These are phyloP conservation scores for Solanum peruvianum DNA, from an alignment of 257 asterid genomes.

Conservation along the genomic window DNA sequence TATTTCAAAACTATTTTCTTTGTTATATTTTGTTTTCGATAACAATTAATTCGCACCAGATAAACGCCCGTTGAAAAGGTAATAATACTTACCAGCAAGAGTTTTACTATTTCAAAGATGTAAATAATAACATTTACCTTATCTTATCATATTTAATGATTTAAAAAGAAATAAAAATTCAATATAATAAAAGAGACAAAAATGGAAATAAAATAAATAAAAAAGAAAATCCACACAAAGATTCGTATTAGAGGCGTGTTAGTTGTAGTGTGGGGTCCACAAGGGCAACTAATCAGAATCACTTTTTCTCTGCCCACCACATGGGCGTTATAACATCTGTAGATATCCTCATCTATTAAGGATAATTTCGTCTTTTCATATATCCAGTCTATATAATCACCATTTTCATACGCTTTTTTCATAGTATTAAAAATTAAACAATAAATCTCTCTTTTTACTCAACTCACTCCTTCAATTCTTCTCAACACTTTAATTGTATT, in stretches of 20 bases:
- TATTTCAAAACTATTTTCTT: not conserved
- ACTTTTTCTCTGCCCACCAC: not conserved
- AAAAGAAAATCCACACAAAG: not conserved
- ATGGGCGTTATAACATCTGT: not conserved
- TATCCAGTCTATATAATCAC: not conserved
- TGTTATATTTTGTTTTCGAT: not conserved
- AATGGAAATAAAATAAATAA: not conserved
- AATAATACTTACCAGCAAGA: not conserved
- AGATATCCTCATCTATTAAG: conserved; percentile 12
- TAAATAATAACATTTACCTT: not conserved
- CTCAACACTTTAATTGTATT: not conserved
- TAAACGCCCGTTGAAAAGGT: not conserved
- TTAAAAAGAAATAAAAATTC: not conserved
- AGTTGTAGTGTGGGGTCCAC: not conserved
- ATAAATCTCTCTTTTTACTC: not conserved
- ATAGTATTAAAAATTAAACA: not conserved
- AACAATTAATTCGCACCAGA: not conserved
- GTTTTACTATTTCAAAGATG: not conserved
- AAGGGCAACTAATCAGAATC: not conserved
- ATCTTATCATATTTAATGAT: not conserved
- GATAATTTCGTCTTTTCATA: not conserved
- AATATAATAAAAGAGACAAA: too few species aligned
- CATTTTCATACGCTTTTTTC: not conserved
- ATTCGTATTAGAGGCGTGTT: not conserved
- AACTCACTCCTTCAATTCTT: not conserved